A percentile compares a stretch with the other conserved stretches of the same genome.
Evolutionary conservation across 2,329 filamentous ascomycete genomes (phyloP).

Genomic region (Cytospora chrysosperma): DNA sequence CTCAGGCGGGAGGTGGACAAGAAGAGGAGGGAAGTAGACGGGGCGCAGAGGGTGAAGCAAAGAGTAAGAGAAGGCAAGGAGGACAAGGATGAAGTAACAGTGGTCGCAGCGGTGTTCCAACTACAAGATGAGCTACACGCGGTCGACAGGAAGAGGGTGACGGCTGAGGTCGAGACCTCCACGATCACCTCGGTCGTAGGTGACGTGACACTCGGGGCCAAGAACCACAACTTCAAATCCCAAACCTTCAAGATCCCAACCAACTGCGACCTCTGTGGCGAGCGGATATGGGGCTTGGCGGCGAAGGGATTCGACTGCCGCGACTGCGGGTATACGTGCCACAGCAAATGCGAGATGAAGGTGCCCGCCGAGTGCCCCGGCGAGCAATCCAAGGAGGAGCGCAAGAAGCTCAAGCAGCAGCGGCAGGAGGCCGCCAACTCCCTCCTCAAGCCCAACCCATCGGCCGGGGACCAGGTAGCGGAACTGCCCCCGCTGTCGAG

Average conservation of each 20-base stretch:
- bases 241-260: constrained; percentile 99
- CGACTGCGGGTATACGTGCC: constrained; percentile 96
- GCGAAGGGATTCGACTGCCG: constrained; percentile 96
- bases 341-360: constrained; percentile 99
- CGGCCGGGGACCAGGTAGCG: constrained; percentile 45
- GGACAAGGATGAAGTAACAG: constrained; percentile 82
- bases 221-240: constrained; percentile 97
- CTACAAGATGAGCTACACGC: constrained; percentile 84
- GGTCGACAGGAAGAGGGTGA: constrained; percentile 78
- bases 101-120: constrained; percentile 79
- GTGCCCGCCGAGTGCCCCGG: constrained; percentile 94
- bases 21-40: constrained; percentile 82
- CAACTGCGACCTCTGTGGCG: constrained; percentile 94
- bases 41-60: constrained; percentile 69
- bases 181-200: constrained; percentile 91
- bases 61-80: constrained; percentile 79
- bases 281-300: constrained; percentile 94
- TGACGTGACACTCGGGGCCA: constrained; percentile 86
- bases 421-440: constrained; percentile 76
- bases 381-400: constrained; percentile 90
- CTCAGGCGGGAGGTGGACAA: constrained; percentile 80
- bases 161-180: constrained; percentile 87
- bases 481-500: constrained; percentile 70
- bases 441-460: constrained; percentile 45
- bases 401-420: constrained; percentile 86